Evolutionary conservation across 148 eudicot genomes (phyloP).

Genomic region (Rhododendron mucronatum): DNA sequence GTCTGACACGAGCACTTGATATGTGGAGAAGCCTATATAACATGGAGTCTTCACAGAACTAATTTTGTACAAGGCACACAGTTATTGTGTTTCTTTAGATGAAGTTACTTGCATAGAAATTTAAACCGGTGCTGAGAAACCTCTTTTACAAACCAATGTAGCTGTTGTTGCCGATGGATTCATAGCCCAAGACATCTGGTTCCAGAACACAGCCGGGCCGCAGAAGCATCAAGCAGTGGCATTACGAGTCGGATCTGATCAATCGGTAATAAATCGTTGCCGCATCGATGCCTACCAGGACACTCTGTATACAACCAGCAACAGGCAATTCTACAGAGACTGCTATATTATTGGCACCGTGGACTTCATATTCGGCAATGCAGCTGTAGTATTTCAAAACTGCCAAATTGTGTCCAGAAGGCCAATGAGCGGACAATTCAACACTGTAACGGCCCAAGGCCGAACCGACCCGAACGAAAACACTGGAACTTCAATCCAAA

Average conservation of each 20-base stretch:
- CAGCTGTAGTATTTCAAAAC: constrained; percentile 35
- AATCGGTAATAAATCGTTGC: constrained; percentile 38
- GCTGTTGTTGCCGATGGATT: constrained; percentile 40
- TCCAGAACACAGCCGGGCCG: constrained; percentile 40
- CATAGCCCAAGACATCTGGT: constrained; percentile 37
- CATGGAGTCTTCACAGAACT: not conserved
- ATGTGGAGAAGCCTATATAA: not conserved
- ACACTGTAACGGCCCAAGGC: constrained; percentile 44
- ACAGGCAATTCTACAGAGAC: constrained; percentile 40
- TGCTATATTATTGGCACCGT: constrained; percentile 32
- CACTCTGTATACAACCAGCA: constrained; percentile 29
- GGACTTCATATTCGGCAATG: constrained; percentile 42
- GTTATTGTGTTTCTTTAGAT: not conserved
- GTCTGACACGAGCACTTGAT: too few species aligned
- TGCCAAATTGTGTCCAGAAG: constrained; percentile 29
- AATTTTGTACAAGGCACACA: not conserved
- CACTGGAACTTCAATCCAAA: constrained; percentile 41
- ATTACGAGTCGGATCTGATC: constrained; percentile 35
- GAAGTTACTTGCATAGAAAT: not conserved
- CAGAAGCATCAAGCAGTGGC: constrained; percentile 42
- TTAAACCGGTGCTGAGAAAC: not conserved
- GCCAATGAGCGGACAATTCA: constrained; percentile 27
- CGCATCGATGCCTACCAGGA: constrained; percentile 36
- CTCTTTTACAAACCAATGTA: constrained; percentile 5
- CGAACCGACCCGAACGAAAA: constrained; percentile 33